Evolutionary conservation across 257 asterid species (phyloP).

Genomic region (Salvia splendens): DNA sequence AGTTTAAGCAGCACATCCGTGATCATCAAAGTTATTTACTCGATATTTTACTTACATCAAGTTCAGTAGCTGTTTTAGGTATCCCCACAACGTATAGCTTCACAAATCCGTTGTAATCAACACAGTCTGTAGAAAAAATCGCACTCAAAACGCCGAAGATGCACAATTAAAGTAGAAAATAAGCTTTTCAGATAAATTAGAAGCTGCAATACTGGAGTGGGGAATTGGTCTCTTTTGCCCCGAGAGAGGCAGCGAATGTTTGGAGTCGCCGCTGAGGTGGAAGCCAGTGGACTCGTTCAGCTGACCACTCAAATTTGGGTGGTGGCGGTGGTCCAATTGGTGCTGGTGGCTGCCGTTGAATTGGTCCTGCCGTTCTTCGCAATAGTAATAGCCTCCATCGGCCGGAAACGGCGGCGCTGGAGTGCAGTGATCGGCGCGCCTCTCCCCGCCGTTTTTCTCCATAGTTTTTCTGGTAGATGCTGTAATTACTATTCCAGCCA

Average conservation of each 20-base stretch:
- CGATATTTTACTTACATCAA: neutral
- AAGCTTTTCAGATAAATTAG: neutral
- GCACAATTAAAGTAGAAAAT: too few relatives aligned
- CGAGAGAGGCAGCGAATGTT: constrained; percentile 34
- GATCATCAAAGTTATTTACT: constrained; percentile 2
- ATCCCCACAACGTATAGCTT: constrained; percentile 76
- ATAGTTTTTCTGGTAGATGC: constrained; percentile 3
- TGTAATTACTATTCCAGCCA: constrained; percentile 24
- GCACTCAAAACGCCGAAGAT: too few relatives aligned
- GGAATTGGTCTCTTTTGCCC: constrained; percentile 49
- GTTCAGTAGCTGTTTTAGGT: constrained; percentile 29
- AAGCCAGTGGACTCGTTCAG: constrained; percentile 32
- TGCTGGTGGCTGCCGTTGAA: constrained; percentile 21
- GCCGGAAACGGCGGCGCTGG: constrained; percentile 37
- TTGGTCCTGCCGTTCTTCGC: neutral
- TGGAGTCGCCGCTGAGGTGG: constrained; percentile 32
- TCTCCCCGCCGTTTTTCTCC: constrained; percentile 43
- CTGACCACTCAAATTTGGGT: constrained; percentile 36
- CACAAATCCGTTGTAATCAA: neutral
- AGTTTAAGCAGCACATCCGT: constrained; percentile 8
- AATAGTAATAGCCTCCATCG: constrained; percentile 29
- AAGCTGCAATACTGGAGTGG: constrained; percentile 36
- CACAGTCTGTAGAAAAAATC: too few relatives aligned
- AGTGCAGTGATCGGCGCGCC: constrained; percentile 32
- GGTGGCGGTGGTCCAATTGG: constrained; percentile 24